These are phyloP conservation scores for Diplocarpon rosae DNA, from an alignment of 2,329 filamentous ascomycete species.

Conservation along the genomic window DNA sequence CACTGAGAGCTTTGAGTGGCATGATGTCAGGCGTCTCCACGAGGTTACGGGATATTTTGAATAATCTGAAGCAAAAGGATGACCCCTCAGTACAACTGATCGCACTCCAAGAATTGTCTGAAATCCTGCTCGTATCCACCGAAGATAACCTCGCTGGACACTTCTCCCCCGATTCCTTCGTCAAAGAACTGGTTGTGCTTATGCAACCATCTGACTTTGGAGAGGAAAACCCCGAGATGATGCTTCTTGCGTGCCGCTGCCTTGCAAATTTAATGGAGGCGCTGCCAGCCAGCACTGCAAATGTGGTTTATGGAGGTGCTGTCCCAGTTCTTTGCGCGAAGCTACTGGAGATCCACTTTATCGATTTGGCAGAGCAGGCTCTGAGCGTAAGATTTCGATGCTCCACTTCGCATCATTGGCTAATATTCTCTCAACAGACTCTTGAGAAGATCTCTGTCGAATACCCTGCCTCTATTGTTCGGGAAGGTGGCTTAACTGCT, in stretches of 20 bases:
- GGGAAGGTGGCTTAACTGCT: slow-evolving; percentile 89
- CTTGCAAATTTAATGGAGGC: slow-evolving; percentile 98
- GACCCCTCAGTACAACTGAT: slow-evolving; percentile 83
- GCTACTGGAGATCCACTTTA: slow-evolving; percentile 89
- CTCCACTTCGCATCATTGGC: slow-evolving; percentile 8
- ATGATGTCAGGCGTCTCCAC: slow-evolving; percentile 82
- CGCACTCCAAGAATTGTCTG: slow-evolving; percentile 84
- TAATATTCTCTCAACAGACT: slow-evolving; percentile 38
- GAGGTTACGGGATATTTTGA: slow-evolving; percentile 67
- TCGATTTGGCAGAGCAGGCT: slow-evolving; percentile 93
- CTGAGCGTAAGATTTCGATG: slow-evolving; percentile 50
- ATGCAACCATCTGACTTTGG: slow-evolving; percentile 83
- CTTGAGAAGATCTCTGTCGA: slow-evolving; percentile 96
- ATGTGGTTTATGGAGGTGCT: slow-evolving; percentile 94
- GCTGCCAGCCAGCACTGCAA: slow-evolving; percentile 80
- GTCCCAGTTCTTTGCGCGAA: slow-evolving; percentile 93
- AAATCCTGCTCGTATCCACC: slow-evolving; percentile 86
- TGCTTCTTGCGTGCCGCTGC: slow-evolving; percentile 91
- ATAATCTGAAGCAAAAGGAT: slow-evolving; percentile 69
- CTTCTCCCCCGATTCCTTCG: slow-evolving; percentile 87
- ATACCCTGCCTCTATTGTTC: slow-evolving; percentile 88
- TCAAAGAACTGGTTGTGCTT: slow-evolving; percentile 82
- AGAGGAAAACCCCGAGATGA: slow-evolving; percentile 91
- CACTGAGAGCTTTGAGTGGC: slow-evolving; percentile 75
- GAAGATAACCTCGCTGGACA: slow-evolving; percentile 94